Percentiles rank a stretch among this genome's conserved stretches.
Conservation (phyloP, 257 asterid genomes). For the Primulina eburnea region DNA sequence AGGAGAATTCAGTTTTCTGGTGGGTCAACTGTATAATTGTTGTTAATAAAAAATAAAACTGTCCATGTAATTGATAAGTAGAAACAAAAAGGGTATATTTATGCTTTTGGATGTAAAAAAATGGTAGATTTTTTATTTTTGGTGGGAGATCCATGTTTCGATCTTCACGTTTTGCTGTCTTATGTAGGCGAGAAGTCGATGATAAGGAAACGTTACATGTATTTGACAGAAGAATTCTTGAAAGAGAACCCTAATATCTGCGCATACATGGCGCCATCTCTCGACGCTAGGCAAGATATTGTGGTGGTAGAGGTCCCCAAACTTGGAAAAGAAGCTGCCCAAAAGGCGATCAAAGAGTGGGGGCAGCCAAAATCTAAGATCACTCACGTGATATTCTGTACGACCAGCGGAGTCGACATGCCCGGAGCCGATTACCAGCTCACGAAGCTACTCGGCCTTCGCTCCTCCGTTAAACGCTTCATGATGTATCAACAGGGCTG, state of each 20-base stretch:
- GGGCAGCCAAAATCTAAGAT: not conserved
- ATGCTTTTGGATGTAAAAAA: too few species aligned
- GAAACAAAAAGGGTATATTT: too few species aligned
- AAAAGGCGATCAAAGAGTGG: not conserved
- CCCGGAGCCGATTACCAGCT: not conserved
- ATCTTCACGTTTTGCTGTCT: too few species aligned
- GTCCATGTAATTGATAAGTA: too few species aligned
- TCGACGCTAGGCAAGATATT: not conserved
- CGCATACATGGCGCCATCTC: not conserved
- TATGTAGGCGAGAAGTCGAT: not conserved
- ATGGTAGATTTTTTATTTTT: too few species aligned
- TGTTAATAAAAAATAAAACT: too few species aligned
- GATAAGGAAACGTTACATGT: not conserved
- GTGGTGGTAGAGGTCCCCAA: not conserved
- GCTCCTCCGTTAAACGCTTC: not conserved
- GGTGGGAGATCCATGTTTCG: too few species aligned
- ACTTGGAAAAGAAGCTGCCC: not conserved
- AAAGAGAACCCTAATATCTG: not conserved
- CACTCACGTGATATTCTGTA: not conserved
- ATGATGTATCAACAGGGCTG: not conserved
- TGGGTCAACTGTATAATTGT: too few species aligned
- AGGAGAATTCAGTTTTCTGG: too few species aligned
- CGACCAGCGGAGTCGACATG: not conserved
- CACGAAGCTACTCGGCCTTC: not conserved
- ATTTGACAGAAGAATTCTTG: not conserved